Base-by-base conservation (phyloP, 768 basidiomycete genomes). In the Flagelloscypha sp. region DNA sequence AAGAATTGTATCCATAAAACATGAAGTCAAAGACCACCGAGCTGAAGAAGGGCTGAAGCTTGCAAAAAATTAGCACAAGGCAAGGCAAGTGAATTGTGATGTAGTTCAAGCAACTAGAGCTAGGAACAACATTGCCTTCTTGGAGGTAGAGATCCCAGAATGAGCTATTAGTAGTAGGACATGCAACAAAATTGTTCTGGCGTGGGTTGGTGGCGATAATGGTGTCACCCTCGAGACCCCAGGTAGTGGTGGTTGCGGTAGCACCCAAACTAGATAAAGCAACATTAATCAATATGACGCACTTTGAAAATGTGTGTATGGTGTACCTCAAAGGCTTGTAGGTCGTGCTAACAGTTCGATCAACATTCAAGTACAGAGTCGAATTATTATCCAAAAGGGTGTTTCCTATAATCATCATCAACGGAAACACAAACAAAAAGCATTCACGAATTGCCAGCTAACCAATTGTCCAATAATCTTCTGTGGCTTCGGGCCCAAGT, bases 171-270 rank as follows among this genome's bases (percentile, higher is more conserved):
- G 48, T 65, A 17, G 66, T 66, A 11, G 65, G 46, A 46, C 73
- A 75, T 6, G 68, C 71, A 17, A 74, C 50, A 56, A 74, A 76
- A 50, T 74, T 75, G 35, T 72, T 60, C 50, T 71, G 65, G 23
- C 70, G 55, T 15, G 70, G 72, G 38, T 47, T 53, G 5, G 66
- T 71, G 17, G 65, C 73, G 48, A 76, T 70, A 47, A 75, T 74
- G 10, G 74, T 73, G 43, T 76, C 74, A 8, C 73, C 73, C 49
- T 74, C 72, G 24, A 76, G 59, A 23, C 62, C 69, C 73, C 74
- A 75, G 45, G 72, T 59, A 6, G 66, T 69, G 13, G 72, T 74
- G 4, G 55, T 61, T 9, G 73, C 68, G 0, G 67, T 62, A 2
- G 57, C 42, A 33, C 59, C 64, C 32, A 75, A 59, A 2, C 61